A percentile compares a stretch with the other conserved stretches of the same genome.
These are phyloP conservation scores for Diaporthe sp. DNA, from an alignment of 2,329 filamentous ascomycete genomes.

Conservation along the genomic window DNA sequence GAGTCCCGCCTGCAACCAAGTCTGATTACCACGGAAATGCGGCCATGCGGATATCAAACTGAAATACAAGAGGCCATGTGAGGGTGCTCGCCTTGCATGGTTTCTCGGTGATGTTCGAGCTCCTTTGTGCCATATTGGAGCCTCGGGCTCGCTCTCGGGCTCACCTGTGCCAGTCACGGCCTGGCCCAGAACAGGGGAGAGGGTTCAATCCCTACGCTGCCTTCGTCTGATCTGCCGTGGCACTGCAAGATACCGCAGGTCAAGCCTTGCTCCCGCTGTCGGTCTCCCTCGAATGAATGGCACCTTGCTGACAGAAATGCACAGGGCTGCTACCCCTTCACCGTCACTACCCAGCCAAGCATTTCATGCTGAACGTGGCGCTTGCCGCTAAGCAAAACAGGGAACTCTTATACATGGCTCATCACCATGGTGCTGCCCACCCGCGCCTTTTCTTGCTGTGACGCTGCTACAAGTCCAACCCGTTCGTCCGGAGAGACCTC, in stretches of 20 bases:
- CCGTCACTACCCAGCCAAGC: slow-evolving; percentile 18
- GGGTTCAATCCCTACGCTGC: background rate
- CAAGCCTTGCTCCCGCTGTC: slow-evolving; percentile 26
- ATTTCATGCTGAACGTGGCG: slow-evolving; percentile 12
- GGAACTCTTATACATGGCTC: slow-evolving; percentile 3
- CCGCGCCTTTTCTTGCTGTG: slow-evolving; percentile 1
- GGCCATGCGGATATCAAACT: background rate
- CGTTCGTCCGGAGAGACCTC: slow-evolving; percentile 1
- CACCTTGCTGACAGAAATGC: background rate
- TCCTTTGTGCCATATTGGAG: background rate
- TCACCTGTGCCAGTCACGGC: slow-evolving; percentile 1
- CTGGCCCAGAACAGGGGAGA: background rate
- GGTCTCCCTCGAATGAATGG: background rate
- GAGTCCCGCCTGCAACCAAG: background rate
- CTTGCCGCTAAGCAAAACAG: background rate
- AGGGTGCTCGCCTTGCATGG: background rate
- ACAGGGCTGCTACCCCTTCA: slow-evolving; percentile 6
- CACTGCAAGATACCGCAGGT: slow-evolving; percentile 21
- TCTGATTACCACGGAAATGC: background rate
- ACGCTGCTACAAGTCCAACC: slow-evolving; percentile 11
- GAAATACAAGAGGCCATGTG: background rate
- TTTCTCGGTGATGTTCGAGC: background rate
- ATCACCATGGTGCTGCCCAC: background rate
- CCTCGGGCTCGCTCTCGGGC: slow-evolving; percentile 7
- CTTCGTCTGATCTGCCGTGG: slow-evolving; percentile 20